Evolutionary conservation across 2,329 filamentous ascomycete genomes (phyloP).

Genomic region (Xylaria sp.): DNA sequence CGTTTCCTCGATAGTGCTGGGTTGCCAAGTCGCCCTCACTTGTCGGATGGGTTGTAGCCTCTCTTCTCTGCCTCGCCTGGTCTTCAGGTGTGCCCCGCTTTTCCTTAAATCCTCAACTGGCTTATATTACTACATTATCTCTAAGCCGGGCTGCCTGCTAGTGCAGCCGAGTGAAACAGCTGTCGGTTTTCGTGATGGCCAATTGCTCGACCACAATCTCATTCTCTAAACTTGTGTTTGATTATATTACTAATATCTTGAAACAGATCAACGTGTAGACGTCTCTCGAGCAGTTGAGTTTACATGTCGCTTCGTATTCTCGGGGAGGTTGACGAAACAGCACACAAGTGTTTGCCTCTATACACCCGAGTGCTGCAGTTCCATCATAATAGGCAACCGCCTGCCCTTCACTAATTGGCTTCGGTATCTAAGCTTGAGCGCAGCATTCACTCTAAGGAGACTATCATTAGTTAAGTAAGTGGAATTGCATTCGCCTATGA

Average conservation of each 20-base stretch:
- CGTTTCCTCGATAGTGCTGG: not conserved
- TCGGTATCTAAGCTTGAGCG: not conserved
- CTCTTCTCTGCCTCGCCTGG: constrained; percentile 21
- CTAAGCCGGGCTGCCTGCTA: not conserved
- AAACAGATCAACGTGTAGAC: constrained; percentile 8
- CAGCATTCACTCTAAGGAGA: not conserved
- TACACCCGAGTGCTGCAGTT: not conserved
- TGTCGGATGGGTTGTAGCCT: not conserved
- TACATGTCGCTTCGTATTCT: constrained; percentile 1
- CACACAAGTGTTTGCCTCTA: not conserved
- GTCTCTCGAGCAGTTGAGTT: constrained; percentile 3
- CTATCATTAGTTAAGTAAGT: constrained; percentile 12
- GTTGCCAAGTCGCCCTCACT: constrained; percentile 7
- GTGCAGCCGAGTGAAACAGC: not conserved
- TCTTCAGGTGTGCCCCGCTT: constrained; percentile 28
- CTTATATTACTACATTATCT: constrained; percentile 5
- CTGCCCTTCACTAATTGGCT: not conserved
- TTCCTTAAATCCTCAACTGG: constrained; percentile 23
- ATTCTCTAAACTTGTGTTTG: not conserved
- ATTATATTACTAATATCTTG: constrained; percentile 16
- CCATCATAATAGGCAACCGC: not conserved
- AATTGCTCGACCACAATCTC: not conserved
- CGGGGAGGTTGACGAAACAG: not conserved
- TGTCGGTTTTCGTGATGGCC: not conserved
- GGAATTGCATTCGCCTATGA: not conserved